Evolutionary conservation across 2,329 filamentous ascomycete species (phyloP).

Genomic region (Phyllosticta citribraziliensis): DNA sequence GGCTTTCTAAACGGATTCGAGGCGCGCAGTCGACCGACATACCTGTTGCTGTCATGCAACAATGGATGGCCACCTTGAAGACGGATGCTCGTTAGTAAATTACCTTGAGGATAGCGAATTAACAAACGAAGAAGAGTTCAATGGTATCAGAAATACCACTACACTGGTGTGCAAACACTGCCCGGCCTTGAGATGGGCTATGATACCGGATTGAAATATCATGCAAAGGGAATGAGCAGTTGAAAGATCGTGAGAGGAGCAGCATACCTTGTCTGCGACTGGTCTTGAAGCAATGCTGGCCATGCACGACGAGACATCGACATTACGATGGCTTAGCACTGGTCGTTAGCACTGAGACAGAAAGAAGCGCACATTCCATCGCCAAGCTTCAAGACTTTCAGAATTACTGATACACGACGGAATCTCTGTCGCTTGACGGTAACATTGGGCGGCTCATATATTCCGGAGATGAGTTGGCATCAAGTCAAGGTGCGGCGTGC

Average conservation of each 20-base stretch:
- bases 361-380: background rate
- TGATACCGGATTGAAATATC: background rate
- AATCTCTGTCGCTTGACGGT: background rate
- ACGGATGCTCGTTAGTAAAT: background rate
- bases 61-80: background rate
- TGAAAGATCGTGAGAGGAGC: background rate
- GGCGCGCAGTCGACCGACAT: background rate
- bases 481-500: background rate
- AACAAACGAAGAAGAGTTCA: background rate
- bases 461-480: background rate
- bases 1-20: background rate
- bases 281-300: background rate
- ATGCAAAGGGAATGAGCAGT: background rate
- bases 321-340: background rate
- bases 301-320: background rate
- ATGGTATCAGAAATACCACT: background rate
- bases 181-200: background rate
- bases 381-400: background rate
- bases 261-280: background rate
- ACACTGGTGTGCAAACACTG: background rate
- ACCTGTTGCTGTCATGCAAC: background rate
- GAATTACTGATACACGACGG: background rate
- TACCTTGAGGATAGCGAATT: background rate
- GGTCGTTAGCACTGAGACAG: background rate
- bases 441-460: background rate